A percentile compares a stretch with the other conserved stretches of the same genome.
phyloP scores from a whole-genome alignment of 1,284 basidiomycete species.

The Phylloporus gajari region DNA sequence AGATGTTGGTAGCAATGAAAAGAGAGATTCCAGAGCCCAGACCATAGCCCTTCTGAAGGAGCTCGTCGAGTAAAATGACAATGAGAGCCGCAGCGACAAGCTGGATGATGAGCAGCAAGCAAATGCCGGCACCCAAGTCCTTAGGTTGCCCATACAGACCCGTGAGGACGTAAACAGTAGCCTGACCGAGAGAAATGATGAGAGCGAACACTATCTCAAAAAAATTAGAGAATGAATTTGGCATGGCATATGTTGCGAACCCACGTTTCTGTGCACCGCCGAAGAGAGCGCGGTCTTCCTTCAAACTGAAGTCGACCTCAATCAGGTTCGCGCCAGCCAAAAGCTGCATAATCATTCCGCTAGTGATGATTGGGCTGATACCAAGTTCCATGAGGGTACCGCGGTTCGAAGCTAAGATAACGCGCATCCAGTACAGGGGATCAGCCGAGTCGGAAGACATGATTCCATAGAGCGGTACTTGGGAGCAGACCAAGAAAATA shows the following conservation, averaged over 20 bases:
- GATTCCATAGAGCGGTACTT: constrained; percentile 97
- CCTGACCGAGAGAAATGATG: constrained; percentile 95
- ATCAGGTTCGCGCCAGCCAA: constrained; percentile 97
- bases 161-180: constrained; percentile 96
- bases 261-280: constrained; percentile 96
- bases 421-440: constrained; percentile 99
- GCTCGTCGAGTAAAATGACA: constrained; percentile 97
- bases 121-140: constrained; percentile 96
- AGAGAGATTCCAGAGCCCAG: constrained; percentile 98
- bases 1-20: constrained; percentile 99
- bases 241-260: constrained; percentile 35
- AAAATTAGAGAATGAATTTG: background rate
- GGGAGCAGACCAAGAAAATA: constrained; percentile 97
- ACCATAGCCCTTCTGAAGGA: constrained; percentile 98
- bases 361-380: constrained; percentile 96
- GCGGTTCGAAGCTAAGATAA: constrained; percentile 97
- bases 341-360: constrained; percentile 99
- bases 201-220: constrained; percentile 86
- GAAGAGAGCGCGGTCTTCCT: constrained; percentile 97
- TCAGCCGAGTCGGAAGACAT: constrained; percentile 98
- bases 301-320: constrained; percentile 96
- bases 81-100: constrained; percentile 94
- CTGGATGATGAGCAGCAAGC: constrained; percentile 94
- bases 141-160: constrained; percentile 96
- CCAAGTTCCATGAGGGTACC: constrained; percentile 99